Evolutionary conservation across 2,329 filamentous ascomycete species (phyloP).

Genomic region (Sporothrix pseudoabietina): DNA sequence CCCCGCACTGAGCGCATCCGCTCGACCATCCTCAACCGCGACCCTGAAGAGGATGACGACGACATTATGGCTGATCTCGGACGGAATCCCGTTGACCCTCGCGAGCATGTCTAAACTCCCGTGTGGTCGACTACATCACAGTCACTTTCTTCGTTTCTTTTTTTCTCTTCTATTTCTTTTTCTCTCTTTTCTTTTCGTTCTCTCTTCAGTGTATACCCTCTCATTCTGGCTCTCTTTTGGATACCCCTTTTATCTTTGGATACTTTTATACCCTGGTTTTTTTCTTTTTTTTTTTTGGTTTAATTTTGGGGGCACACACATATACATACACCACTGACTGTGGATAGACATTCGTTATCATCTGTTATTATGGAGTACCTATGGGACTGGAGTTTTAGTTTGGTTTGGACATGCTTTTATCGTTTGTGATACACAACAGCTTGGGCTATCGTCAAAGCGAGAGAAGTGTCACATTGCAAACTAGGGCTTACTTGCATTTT

Average conservation of each 20-base stretch:
- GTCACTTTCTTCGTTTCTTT: background rate
- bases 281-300: background rate
- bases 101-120: slow-evolving; percentile 44
- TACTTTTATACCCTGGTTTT: slow-evolving; percentile 3
- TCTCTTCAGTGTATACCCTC: background rate
- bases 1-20: slow-evolving; percentile 35
- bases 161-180: background rate
- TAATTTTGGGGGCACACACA: background rate
- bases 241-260: slow-evolving; percentile 11
- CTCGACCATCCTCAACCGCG: slow-evolving; percentile 28
- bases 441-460: background rate
- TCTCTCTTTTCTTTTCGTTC: background rate
- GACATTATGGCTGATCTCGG: slow-evolving; percentile 45
- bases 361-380: background rate
- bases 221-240: slow-evolving; percentile 15
- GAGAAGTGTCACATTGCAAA: no score
- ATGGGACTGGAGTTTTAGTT: background rate
- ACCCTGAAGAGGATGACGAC: slow-evolving; percentile 37
- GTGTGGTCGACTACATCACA: background rate
- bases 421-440: background rate
- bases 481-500: background rate
- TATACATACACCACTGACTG: background rate
- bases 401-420: background rate
- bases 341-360: background rate
- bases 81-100: slow-evolving; percentile 44